Evolutionary conservation across 2,329 filamentous ascomycete genomes (phyloP).

Genomic region (Fusarium sp.): DNA sequence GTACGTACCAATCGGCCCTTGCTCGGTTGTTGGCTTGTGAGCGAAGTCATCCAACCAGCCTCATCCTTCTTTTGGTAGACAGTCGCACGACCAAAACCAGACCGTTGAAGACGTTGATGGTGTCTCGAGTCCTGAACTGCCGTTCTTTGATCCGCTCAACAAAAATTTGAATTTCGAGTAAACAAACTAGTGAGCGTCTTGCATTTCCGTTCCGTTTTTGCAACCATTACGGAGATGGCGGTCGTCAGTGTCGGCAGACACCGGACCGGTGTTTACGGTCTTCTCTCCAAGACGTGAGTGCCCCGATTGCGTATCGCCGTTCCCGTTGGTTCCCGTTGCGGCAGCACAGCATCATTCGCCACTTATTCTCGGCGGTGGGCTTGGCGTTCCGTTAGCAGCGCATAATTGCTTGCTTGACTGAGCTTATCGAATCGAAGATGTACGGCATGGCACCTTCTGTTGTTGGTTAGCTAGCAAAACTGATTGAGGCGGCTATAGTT

Average conservation of each 20-base stretch:
- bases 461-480: conserved; percentile 15
- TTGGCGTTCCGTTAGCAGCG: conserved; percentile 28
- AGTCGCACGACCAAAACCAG: conserved; percentile 9
- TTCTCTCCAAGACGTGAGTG: conserved; percentile 6
- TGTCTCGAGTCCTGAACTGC: not conserved
- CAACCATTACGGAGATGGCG: conserved; percentile 26
- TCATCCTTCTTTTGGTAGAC: conserved; percentile 1
- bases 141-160: not conserved
- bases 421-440: conserved; percentile 20
- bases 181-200: conserved; percentile 9
- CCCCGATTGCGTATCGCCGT: conserved; percentile 8
- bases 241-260: conserved; percentile 26
- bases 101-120: conserved; percentile 7
- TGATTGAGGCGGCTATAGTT: conserved; percentile 19
- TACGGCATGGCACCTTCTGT: conserved; percentile 15
- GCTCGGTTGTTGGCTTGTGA: conserved; percentile 18
- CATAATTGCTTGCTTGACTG: conserved; percentile 21
- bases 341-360: conserved; percentile 27
- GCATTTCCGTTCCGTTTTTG: conserved; percentile 10
- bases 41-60: conserved; percentile 9
- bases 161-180: not conserved
- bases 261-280: conserved; percentile 21
- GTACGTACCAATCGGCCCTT: conserved; percentile 26
- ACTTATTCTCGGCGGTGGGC: conserved; percentile 22
- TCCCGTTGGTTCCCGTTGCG: conserved; percentile 32